Conservation (phyloP, 495 filamentous ascomycete species). For the Bryoglossum gracile region DNA sequence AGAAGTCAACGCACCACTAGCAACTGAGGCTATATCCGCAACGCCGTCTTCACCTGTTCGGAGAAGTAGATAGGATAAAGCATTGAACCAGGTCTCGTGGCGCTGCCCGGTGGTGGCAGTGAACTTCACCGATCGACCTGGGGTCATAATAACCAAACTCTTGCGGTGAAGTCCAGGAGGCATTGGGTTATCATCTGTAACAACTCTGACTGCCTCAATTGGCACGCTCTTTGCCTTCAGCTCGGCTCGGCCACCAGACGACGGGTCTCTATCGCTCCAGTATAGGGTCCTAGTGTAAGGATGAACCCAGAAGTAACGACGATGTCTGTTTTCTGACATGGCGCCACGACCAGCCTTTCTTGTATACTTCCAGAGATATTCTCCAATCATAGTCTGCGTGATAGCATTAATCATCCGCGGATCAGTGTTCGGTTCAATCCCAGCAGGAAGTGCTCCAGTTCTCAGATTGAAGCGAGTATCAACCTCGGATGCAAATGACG, state of each 20-base stretch:
- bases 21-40: constrained; percentile 50
- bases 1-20: constrained; percentile 48
- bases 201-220: constrained; percentile 86
- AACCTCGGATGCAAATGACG: constrained; percentile 90
- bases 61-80: constrained; percentile 84
- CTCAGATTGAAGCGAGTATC: constrained; percentile 82
- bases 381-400: constrained; percentile 98
- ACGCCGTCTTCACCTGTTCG: constrained; percentile 55
- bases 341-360: constrained; percentile 79
- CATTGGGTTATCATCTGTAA: constrained; percentile 94
- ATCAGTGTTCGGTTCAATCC: constrained; percentile 63
- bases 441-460: constrained; percentile 49
- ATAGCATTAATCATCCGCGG: constrained; percentile 99
- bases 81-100: constrained; percentile 98
- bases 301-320: constrained; percentile 98
- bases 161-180: constrained; percentile 91
- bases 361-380: constrained; percentile 98
- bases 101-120: constrained; percentile 89
- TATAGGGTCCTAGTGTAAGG: constrained; percentile 95
- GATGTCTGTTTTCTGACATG: constrained; percentile 81
- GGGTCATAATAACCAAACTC: constrained; percentile 84
- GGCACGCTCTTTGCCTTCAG: constrained; percentile 88
- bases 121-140: constrained; percentile 80
- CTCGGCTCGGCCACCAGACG: constrained; percentile 65
- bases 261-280: constrained; percentile 90